Conservation (phyloP, 306 rosid genomes). For the Crotalaria pallida region DNA sequence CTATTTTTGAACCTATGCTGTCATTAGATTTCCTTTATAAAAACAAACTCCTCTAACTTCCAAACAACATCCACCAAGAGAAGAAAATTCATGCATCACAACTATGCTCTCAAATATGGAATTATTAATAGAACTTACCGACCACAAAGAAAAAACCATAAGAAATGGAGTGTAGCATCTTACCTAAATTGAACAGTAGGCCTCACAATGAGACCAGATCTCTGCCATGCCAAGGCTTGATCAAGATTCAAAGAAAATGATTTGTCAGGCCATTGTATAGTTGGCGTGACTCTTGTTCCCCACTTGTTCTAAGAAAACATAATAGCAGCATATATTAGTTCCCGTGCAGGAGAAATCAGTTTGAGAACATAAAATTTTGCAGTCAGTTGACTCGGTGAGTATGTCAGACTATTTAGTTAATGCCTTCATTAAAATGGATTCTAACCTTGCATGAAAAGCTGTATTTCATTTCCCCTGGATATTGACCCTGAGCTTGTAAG, state of each 20-base stretch:
- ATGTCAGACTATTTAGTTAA: neutral
- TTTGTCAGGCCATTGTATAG: slow-evolving; percentile 92
- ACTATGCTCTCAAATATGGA: neutral
- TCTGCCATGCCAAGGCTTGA: slow-evolving; percentile 95
- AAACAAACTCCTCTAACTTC: neutral
- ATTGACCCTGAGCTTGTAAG: slow-evolving; percentile 97
- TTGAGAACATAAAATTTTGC: neutral
- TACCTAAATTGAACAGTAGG: slow-evolving; percentile 93
- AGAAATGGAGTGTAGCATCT: neutral
- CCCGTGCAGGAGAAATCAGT: neutral
- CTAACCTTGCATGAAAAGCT: slow-evolving; percentile 95
- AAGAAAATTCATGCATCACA: neutral
- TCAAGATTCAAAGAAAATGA: slow-evolving; percentile 77
- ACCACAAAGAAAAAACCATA: neutral
- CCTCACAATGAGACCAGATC: slow-evolving; percentile 89
- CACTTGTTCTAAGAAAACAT: slow-evolving; percentile 61
- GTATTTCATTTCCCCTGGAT: slow-evolving; percentile 98
- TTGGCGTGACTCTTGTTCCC: slow-evolving; percentile 90
- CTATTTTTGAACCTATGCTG: neutral
- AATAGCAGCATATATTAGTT: slow-evolving; percentile 21
- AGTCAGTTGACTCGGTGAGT: neutral
- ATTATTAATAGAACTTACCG: neutral
- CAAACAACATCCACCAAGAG: neutral
- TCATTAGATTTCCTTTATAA: neutral
- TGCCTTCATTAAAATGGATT: slow-evolving; percentile 3